phyloP scores from a whole-genome alignment of 2,329 filamentous ascomycete genomes.

The Colletotrichum neosansevieriae region DNA sequence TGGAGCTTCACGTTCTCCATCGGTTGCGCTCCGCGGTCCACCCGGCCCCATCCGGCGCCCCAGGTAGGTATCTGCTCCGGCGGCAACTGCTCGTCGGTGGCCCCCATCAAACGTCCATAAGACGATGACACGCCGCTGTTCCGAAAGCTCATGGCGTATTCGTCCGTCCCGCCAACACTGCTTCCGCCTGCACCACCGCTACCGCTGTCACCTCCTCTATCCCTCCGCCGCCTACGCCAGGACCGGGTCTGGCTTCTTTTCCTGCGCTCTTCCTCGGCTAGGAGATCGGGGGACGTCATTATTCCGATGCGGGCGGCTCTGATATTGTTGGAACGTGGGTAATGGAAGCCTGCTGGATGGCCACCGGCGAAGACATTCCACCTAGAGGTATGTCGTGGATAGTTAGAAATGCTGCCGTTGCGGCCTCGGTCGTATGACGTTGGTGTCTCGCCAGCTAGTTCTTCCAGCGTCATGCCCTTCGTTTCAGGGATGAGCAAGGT shows the following conservation, averaged over 20 bases:
- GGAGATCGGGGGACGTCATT: conserved; percentile 58
- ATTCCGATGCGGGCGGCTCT: conserved; percentile 53
- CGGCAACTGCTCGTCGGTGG: conserved; percentile 20
- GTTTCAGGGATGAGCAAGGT: conserved; percentile 83
- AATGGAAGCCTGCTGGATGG: conserved; percentile 63
- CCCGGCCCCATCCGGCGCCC: conserved; percentile 46
- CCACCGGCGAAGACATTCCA: conserved; percentile 65
- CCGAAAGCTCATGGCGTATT: conserved; percentile 40
- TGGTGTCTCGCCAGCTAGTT: conserved; percentile 74
- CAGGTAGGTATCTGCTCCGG: conserved; percentile 29
- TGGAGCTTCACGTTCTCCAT: conserved; percentile 47
- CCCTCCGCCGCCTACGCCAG: conserved; percentile 41
- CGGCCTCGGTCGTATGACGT: conserved; percentile 68
- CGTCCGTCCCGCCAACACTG: conserved; percentile 28
- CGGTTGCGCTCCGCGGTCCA: conserved; percentile 46
- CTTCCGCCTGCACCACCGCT: conserved; percentile 38
- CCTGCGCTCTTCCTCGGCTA: conserved; percentile 42
- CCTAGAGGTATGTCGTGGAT: conserved; percentile 47
- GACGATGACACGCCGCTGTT: conserved; percentile 43
- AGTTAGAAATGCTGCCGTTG: conserved; percentile 60
- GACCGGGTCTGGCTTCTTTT: conserved; percentile 36
- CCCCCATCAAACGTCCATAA: conserved; percentile 39
- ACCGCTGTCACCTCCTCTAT: conserved; percentile 42
- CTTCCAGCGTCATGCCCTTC: conserved; percentile 79
- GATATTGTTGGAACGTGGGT: conserved; percentile 51